Evolutionary conservation across 441 rosid genomes (phyloP), one percentile per base, ranked within the genome.

Genomic region (Hura crepitans): DNA sequence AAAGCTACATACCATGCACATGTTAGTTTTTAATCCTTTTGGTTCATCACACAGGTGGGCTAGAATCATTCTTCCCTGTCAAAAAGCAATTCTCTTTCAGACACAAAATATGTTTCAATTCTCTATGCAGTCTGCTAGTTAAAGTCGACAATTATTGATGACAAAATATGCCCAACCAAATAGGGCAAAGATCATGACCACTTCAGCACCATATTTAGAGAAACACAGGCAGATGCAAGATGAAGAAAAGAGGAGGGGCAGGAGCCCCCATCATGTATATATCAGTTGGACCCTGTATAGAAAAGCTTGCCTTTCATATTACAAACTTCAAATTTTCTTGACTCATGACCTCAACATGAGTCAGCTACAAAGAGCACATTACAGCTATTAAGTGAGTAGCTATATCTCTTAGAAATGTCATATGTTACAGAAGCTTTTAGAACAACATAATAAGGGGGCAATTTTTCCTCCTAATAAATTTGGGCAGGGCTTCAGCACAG

Each of bases 21-120:
- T 95, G 80, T 88, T 90, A 72, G 99, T 95, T 83, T 95, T 95
- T 72, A 95, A 64, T 77, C 99, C 99, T 82, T 92, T 95, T 63
- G 98, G 95, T 76, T 95, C 99, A 79, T 95, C 98, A 74, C 99
- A 95, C 73, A 95, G 77, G 78, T 95, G 99, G 74, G 99, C 96
- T 74, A 95, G 83, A 79, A 95, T 95, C 93, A 95, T 86, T 80
- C 99, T 85, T 79, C 99, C 99, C 99, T 95, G 90, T 50, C 80
- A 79, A 79, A 73, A 62, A 49, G 72, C 79, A 74, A n/a, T 68
- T 58, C 43, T 45, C 50, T 49, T 22, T 81, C 66, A 78, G 71
- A 67, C 58, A 77, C 25, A 53, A 68, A 17, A 49, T 8, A 31
- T 9, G 62, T 47, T 12, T n/a, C n/a, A n/a, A n/a, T n/a, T n/a